A percentile compares a stretch with the other conserved stretches of the same genome.
These are phyloP conservation scores for Phytophthora cactorum DNA, from an alignment of 352 stramenopile genomes.

Conservation along the genomic window DNA sequence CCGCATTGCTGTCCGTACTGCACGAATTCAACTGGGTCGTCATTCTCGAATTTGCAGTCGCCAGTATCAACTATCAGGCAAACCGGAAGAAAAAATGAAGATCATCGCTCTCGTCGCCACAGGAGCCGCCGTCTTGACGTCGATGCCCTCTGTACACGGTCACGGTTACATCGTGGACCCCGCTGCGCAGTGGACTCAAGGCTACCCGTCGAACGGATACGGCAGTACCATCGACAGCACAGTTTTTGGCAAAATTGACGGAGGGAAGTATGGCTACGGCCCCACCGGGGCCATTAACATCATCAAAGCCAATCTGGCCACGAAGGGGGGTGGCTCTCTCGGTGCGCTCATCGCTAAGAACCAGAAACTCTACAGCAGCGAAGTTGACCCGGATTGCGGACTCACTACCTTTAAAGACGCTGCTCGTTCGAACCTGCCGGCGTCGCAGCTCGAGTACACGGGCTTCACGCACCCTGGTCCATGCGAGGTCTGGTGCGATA, in stretches of 20 bases:
- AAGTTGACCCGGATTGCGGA: slow-evolving; percentile 45
- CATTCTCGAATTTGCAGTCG: slow-evolving; percentile 36
- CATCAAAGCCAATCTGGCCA: slow-evolving; percentile 43
- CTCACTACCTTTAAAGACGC: slow-evolving; percentile 49
- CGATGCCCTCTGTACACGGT: slow-evolving; percentile 20
- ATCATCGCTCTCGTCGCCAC: slow-evolving; percentile 32
- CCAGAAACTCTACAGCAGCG: slow-evolving; percentile 48
- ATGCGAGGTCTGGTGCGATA: slow-evolving; percentile 69
- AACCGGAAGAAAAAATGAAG: slow-evolving; percentile 34
- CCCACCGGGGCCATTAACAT: slow-evolving; percentile 41
- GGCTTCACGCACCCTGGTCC: slow-evolving; percentile 65
- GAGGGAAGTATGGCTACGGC: slow-evolving; percentile 55
- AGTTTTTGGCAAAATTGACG: slow-evolving; percentile 45
- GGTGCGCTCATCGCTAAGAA: slow-evolving; percentile 53
- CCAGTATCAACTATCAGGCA: slow-evolving; percentile 5
- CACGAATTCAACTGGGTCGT: background rate
- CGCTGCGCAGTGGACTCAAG: slow-evolving; percentile 40
- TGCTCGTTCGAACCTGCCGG: slow-evolving; percentile 42
- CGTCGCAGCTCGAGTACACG: slow-evolving; percentile 46
- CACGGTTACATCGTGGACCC: slow-evolving; percentile 59
- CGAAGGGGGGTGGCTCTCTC: slow-evolving; percentile 46
- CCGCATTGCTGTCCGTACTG: slow-evolving; percentile 18
- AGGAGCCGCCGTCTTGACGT: slow-evolving; percentile 30
- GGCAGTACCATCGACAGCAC: slow-evolving; percentile 49
- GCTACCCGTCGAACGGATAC: slow-evolving; percentile 57